Evolutionary conservation across 768 basidiomycete species (phyloP).

Genomic region (Boletus sp.): DNA sequence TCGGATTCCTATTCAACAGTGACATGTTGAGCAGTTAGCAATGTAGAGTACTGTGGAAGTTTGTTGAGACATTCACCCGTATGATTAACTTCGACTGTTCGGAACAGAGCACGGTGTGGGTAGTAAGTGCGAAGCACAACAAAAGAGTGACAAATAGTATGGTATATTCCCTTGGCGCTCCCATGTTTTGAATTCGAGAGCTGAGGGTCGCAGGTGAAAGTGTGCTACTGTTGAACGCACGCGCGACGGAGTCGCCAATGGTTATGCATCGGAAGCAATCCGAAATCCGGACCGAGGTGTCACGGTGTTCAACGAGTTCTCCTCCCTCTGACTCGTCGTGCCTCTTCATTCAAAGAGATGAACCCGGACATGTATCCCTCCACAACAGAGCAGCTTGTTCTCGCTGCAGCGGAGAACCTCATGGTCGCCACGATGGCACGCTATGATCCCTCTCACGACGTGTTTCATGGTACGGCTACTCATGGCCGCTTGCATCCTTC

Average conservation of each 20-base stretch:
- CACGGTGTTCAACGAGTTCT: no score
- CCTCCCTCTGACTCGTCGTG: no score
- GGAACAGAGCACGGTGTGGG: conserved; percentile 19
- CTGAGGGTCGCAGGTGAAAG: conserved; percentile 1
- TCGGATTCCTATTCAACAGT: conserved; percentile 40
- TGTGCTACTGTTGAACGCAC: not conserved
- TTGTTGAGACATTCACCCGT: conserved; percentile 26
- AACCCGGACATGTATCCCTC: conserved; percentile 42
- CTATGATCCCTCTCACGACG: conserved; percentile 82
- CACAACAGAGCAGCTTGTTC: conserved; percentile 46
- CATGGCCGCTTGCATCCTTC: not conserved
- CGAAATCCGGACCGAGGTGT: conserved; percentile 23
- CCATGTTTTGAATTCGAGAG: conserved; percentile 18
- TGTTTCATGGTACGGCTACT: conserved; percentile 60
- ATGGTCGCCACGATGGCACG: conserved; percentile 73
- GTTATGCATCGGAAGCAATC: conserved; percentile 13
- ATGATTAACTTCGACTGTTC: conserved; percentile 27
- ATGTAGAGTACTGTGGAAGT: not conserved
- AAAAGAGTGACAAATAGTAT: conserved; percentile 46
- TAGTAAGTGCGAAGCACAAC: conserved; percentile 27
- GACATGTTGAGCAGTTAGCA: conserved; percentile 13
- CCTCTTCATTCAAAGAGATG: not conserved
- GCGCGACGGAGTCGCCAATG: not conserved
- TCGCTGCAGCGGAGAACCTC: conserved; percentile 61
- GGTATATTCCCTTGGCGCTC: conserved; percentile 11